Evolutionary conservation across 2,329 filamentous ascomycete genomes (phyloP).

Genomic region (Albifimbria verrucaria): DNA sequence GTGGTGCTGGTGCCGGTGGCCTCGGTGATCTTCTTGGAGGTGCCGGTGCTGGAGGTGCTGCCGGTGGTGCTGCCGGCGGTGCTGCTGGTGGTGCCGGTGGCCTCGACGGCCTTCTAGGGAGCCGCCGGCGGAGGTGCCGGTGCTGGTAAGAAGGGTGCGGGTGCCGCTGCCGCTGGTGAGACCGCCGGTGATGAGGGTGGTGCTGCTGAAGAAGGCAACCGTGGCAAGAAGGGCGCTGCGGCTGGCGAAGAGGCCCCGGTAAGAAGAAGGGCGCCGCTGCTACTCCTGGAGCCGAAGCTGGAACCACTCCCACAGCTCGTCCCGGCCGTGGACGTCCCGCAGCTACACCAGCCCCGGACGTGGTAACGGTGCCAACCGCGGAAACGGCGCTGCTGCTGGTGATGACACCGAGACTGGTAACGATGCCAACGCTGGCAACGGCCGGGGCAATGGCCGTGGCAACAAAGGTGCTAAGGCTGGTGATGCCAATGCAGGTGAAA

Average conservation of each 20-base stretch:
- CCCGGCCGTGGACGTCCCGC: too few relatives aligned
- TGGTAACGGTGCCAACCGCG: not conserved
- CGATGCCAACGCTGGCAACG: not conserved
- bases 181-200: too few relatives aligned
- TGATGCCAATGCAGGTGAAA: not conserved
- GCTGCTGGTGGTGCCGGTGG: not conserved
- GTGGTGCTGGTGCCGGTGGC: not conserved
- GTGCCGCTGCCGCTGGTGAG: too few relatives aligned
- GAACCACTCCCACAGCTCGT: too few relatives aligned
- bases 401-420: not conserved
- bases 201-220: not conserved
- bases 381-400: not conserved
- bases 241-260: too few relatives aligned
- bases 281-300: too few relatives aligned
- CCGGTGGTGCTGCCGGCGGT: not conserved
- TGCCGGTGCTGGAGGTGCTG: not conserved
- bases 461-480: not conserved
- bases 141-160: too few relatives aligned
- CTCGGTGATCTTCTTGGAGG: not conserved
- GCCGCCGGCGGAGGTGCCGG: not conserved
- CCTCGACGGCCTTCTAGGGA: not conserved
- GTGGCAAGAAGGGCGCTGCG: not conserved
- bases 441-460: not conserved
- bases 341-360: not conserved
- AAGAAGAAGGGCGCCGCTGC: too few relatives aligned